These are phyloP conservation scores for Candida tammaniensis DNA, from an alignment of 805 yeast species.

Conservation along the genomic window DNA sequence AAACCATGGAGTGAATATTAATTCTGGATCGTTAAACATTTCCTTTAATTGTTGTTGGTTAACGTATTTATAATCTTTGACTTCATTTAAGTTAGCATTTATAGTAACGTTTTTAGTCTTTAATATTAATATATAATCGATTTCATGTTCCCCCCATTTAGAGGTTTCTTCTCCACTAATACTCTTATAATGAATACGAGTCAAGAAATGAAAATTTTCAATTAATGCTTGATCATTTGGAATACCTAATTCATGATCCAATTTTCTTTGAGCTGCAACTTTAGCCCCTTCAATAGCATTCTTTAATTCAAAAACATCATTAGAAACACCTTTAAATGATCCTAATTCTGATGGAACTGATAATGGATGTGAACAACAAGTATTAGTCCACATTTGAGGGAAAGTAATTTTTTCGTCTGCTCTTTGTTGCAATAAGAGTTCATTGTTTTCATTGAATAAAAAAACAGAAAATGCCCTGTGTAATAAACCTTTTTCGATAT, in stretches of 20 bases:
- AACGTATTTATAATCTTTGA: constrained; percentile 77
- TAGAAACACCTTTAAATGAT: too few relatives aligned
- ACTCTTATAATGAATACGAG: constrained; percentile 93
- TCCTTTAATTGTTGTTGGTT: constrained; percentile 58
- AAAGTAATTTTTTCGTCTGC: constrained; percentile 96
- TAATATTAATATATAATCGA: constrained; percentile 88
- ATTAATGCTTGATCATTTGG: constrained; percentile 55
- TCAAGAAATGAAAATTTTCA: constrained; percentile 73
- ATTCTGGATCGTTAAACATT: constrained; percentile 69
- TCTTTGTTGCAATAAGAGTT: constrained; percentile 87
- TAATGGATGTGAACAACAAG: constrained; percentile 97
- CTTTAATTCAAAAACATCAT: constrained; percentile 37
- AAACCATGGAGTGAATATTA: constrained; percentile 96
- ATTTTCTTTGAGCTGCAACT: constrained; percentile 86
- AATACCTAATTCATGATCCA: constrained; percentile 92
- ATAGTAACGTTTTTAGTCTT: constrained; percentile 51
- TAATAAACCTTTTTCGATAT: constrained; percentile 79
- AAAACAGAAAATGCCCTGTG: constrained; percentile 98
- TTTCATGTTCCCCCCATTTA: constrained; percentile 97
- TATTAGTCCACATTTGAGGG: constrained; percentile 97
- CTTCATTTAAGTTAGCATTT: constrained; percentile 72
- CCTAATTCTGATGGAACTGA: constrained; percentile 84
- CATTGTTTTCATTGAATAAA: constrained; percentile 72
- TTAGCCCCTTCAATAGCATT: constrained; percentile 75
- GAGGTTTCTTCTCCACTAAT: constrained; percentile 64